Percentiles rank a stretch among this genome's conserved stretches.
Conservation (phyloP, 495 filamentous ascomycete species). For the Trichoderma erinaceum region DNA sequence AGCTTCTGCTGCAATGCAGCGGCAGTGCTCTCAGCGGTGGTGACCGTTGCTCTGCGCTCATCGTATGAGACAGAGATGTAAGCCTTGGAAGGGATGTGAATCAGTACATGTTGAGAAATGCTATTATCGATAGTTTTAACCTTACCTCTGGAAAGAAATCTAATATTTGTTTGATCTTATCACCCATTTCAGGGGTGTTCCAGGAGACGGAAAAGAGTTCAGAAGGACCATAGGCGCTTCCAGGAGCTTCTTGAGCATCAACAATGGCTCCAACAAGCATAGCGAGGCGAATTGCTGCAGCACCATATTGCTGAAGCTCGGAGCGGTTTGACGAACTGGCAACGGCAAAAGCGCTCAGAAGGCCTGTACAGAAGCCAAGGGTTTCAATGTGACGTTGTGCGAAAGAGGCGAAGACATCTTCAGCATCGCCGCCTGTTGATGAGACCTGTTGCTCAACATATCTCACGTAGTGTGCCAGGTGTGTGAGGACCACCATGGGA, state of each 20-base stretch:
- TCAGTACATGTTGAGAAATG: background rate
- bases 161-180: background rate
- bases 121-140: background rate
- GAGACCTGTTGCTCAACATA: background rate
- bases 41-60: background rate
- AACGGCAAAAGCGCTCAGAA: too few relatives aligned
- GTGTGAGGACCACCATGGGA: background rate
- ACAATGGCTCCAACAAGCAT: too few relatives aligned
- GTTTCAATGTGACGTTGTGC: too few relatives aligned
- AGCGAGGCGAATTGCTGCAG: too few relatives aligned
- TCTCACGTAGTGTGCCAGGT: background rate
- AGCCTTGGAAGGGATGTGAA: background rate
- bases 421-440: background rate
- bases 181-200: too few relatives aligned
- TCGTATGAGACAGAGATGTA: constrained; percentile 15
- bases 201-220: too few relatives aligned
- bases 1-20: background rate
- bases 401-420: too few relatives aligned
- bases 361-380: background rate
- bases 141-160: background rate
- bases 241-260: too few relatives aligned
- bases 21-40: background rate
- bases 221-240: too few relatives aligned
- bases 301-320: too few relatives aligned
- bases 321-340: too few relatives aligned